Base-by-base conservation (phyloP, 202 grass and related monocot genomes). In the Bolboschoenoplectus hybrid region DNA sequence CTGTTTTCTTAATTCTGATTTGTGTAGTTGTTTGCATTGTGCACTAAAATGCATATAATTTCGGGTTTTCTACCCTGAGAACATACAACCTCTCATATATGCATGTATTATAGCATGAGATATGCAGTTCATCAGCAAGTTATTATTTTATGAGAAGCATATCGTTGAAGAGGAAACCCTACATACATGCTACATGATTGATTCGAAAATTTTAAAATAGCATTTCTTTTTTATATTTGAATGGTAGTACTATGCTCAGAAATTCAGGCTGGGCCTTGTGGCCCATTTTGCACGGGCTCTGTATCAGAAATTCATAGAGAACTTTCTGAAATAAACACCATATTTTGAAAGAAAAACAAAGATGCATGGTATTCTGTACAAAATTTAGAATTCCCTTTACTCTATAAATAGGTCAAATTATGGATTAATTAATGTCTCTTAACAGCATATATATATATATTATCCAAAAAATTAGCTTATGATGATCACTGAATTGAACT, bases 121-220 rank as follows among this genome's bases (percentile, higher is more conserved):
- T 71, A 71, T 19, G n/a, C 40, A 71, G 17, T 71, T 45, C 40
- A 45, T 71, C 14, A n/a, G 17, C 9, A 69, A 69, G 5, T 43
- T 43, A 3, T 17, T 7, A 69, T 71, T 17, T 71, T 71, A 71
- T 45, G 6, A 71, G 40, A 45, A 71, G 40, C 67, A 45, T 45
- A 19, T 14, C 63, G 8, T 9, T 47, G n/a, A 32, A 34, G 43
- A 74, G n/a, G n/a, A 78, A 78, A 78, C 73, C 74, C 74, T 78
- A 68, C 36, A 2, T 55, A 43, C 66, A 16, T 56, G 50, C 74
- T 51, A 56, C 34, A 16, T 78, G 5, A 39, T 57, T 57, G 74
- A 39, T 78, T 78, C 13, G 67, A 46, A 20, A 46, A 16, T 55
- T 16, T 14, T 52, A 36, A 36, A 55, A 38, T 38, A 38, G 32